Conservation (phyloP, 164 flowering plant species). For the Tinospora cordifolia region DNA sequence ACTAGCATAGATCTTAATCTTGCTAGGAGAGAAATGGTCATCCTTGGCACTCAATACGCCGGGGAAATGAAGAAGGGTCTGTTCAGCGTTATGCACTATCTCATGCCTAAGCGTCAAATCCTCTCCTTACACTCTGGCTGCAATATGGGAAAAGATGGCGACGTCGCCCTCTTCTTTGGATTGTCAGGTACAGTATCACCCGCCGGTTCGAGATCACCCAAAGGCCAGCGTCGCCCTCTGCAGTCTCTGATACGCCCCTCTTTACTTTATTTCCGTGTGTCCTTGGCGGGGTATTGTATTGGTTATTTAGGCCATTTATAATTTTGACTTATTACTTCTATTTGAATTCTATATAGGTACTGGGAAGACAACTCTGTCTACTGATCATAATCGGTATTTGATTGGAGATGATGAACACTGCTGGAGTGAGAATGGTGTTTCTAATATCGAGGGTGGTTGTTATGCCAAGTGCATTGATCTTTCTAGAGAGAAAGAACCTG, state of each 20-base stretch:
- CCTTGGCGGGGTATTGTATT: background rate
- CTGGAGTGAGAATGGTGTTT: slow-evolving; percentile 93
- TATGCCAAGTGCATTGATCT: slow-evolving; percentile 96
- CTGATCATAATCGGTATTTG: slow-evolving; percentile 78
- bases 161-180: slow-evolving; percentile 99
- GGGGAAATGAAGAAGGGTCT: slow-evolving; percentile 99
- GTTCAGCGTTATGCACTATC: slow-evolving; percentile 94
- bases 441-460: slow-evolving; percentile 98
- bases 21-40: slow-evolving; percentile 94
- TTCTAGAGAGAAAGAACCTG: slow-evolving; percentile 91
- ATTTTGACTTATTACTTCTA: background rate
- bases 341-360: slow-evolving; percentile 50
- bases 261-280: background rate
- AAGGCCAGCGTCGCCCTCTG: slow-evolving; percentile 7
- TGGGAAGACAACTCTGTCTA: slow-evolving; percentile 95
- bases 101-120: slow-evolving; percentile 96
- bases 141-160: slow-evolving; percentile 97
- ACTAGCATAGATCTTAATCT: slow-evolving; percentile 95
- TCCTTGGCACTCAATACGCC: slow-evolving; percentile 98
- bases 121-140: slow-evolving; percentile 97
- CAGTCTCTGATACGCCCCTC: slow-evolving; percentile 9
- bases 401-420: slow-evolving; percentile 99
- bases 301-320: background rate
- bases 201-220: slow-evolving; percentile 9
- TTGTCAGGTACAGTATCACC: slow-evolving; percentile 69